Evolutionary conservation across 208 protist genomes (phyloP).

Genomic region (Angomonas ambiguus): DNA sequence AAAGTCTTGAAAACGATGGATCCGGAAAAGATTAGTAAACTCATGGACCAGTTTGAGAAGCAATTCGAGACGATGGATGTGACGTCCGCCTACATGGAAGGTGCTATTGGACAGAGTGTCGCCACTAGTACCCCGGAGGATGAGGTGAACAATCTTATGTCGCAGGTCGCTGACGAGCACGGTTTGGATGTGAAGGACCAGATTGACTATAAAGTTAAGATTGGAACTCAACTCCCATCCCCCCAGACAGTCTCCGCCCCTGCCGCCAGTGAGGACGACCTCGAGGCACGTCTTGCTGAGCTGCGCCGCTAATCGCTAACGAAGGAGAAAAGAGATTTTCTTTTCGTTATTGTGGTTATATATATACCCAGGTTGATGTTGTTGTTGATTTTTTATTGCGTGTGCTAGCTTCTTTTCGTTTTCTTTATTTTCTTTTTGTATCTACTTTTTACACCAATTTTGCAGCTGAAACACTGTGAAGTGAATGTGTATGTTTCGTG

Average conservation of each 20-base stretch:
- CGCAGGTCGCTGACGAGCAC: constrained; percentile 94
- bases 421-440: neutral
- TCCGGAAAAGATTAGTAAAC: constrained; percentile 73
- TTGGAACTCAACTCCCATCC: constrained; percentile 27
- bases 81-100: constrained; percentile 90
- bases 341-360: too few species aligned
- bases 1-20: constrained; percentile 93
- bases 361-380: too few species aligned
- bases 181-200: constrained; percentile 86
- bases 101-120: constrained; percentile 89
- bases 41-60: constrained; percentile 98
- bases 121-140: constrained; percentile 89
- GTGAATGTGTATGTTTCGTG: too few species aligned
- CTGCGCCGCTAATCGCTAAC: constrained; percentile 54
- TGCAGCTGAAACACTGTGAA: too few species aligned
- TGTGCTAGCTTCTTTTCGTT: constrained; percentile 6
- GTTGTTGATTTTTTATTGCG: neutral
- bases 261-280: constrained; percentile 31
- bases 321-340: too few species aligned
- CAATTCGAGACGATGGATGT: constrained; percentile 98
- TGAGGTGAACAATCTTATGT: constrained; percentile 90
- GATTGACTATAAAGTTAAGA: constrained; percentile 49
- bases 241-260: constrained; percentile 14
- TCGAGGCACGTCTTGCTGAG: constrained; percentile 66
- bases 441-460: neutral